A percentile compares a stretch with the other conserved stretches of the same genome.
phyloP scores from a whole-genome alignment of 2,329 filamentous ascomycete species.

The Aspergillus luchuensis region DNA sequence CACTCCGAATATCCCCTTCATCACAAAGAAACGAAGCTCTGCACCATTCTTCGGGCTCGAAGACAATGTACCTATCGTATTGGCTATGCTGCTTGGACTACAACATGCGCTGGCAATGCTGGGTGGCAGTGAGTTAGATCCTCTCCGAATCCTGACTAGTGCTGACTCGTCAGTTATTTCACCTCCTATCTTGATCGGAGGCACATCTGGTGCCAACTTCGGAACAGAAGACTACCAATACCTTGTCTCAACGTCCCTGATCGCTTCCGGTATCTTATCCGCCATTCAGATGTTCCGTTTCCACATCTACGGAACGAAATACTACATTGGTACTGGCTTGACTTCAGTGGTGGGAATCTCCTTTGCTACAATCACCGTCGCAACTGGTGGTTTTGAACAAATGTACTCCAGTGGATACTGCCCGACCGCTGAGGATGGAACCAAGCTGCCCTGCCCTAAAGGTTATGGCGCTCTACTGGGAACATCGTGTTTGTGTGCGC shows the following conservation, averaged over 20 bases:
- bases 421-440: constrained; percentile 58
- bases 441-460: constrained; percentile 62
- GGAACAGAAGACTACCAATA: constrained; percentile 59
- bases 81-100: constrained; percentile 67
- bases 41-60: constrained; percentile 71
- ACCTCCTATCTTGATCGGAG: constrained; percentile 65
- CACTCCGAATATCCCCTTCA: constrained; percentile 77
- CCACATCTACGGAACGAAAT: constrained; percentile 64
- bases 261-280: constrained; percentile 67
- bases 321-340: constrained; percentile 65
- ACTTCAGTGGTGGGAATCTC: constrained; percentile 70
- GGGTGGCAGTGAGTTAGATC: constrained; percentile 45
- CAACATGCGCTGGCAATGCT: constrained; percentile 71
- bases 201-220: constrained; percentile 60
- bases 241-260: constrained; percentile 68
- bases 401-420: constrained; percentile 68
- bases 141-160: neutral
- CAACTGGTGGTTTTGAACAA: constrained; percentile 61
- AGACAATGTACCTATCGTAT: constrained; percentile 66
- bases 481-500: constrained; percentile 51
- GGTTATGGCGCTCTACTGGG: constrained; percentile 68
- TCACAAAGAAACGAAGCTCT: constrained; percentile 61
- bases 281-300: constrained; percentile 68
- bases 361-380: constrained; percentile 67
- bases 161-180: constrained; percentile 52